Conservation (phyloP, 805 yeast genomes). For the Starmerella khaoyaiensis region DNA sequence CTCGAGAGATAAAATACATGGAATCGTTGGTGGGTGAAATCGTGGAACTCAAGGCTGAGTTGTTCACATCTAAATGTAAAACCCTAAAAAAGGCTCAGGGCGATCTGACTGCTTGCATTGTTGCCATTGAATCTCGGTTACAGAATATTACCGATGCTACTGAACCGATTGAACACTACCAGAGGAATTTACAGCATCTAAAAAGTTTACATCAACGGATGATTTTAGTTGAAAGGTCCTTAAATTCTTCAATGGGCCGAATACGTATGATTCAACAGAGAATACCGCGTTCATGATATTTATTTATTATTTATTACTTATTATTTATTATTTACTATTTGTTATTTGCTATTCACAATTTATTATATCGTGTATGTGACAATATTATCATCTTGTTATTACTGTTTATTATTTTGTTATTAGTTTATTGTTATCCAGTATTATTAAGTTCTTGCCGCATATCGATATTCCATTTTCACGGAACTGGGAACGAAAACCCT, state of each 20-base stretch:
- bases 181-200: background rate
- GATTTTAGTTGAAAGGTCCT: background rate
- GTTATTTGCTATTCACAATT: too few relatives aligned
- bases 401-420: too few relatives aligned
- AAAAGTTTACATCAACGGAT: slow-evolving; percentile 3
- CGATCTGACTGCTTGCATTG: slow-evolving; percentile 9
- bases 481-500: background rate
- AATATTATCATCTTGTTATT: too few relatives aligned
- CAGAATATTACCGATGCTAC: slow-evolving; percentile 1
- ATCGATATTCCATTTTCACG: too few relatives aligned
- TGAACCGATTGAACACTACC: slow-evolving; percentile 3
- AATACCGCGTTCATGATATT: background rate
- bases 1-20: too few relatives aligned
- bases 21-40: slow-evolving; percentile 12
- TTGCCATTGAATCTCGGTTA: slow-evolving; percentile 12
- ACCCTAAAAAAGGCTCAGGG: slow-evolving; percentile 10
- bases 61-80: slow-evolving; percentile 9
- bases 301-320: background rate
- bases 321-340: background rate
- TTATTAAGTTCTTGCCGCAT: too few relatives aligned
- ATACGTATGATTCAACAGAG: background rate
- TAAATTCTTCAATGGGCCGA: slow-evolving; percentile 3
- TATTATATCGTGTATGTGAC: too few relatives aligned
- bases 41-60: slow-evolving; percentile 11
- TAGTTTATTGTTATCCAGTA: too few relatives aligned